These are phyloP conservation scores for Decorospora gaudefroyi DNA, from an alignment of 2,329 filamentous ascomycete genomes.

Conservation along the genomic window DNA sequence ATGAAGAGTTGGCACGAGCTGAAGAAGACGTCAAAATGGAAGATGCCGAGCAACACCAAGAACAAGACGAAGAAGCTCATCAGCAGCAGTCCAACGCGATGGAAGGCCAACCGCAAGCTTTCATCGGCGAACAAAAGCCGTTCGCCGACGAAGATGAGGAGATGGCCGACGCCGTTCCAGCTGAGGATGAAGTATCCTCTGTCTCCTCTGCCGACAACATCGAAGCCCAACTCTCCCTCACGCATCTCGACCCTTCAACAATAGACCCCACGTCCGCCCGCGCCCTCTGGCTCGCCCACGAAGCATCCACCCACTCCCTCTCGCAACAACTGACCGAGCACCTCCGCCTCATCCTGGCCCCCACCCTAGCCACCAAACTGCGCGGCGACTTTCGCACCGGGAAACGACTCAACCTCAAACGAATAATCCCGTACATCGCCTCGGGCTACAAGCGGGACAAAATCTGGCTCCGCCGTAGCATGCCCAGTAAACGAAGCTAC, in stretches of 20 bases:
- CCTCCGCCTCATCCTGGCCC: conserved; percentile 90
- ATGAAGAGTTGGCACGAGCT: conserved; percentile 30
- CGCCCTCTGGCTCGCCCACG: conserved; percentile 81
- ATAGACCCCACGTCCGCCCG: conserved; percentile 64
- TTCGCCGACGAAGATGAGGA: conserved; percentile 43
- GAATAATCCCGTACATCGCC: conserved; percentile 98
- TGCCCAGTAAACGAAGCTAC: conserved; percentile 92
- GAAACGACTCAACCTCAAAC: conserved; percentile 98
- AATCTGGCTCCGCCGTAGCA: conserved; percentile 96
- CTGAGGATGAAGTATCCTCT: conserved; percentile 46
- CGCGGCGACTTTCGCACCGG: conserved; percentile 96
- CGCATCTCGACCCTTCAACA: conserved; percentile 61
- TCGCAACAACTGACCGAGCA: conserved; percentile 91
- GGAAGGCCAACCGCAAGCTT: conserved; percentile 49
- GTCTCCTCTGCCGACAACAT: conserved; percentile 49
- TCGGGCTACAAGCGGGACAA: conserved; percentile 99
- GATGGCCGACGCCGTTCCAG: conserved; percentile 43
- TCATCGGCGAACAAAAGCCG: conserved; percentile 52
- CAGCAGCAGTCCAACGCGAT: conserved; percentile 35
- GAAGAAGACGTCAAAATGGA: conserved; percentile 51
- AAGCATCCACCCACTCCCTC: conserved; percentile 79
- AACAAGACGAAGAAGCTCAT: conserved; percentile 33
- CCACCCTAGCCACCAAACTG: conserved; percentile 93
- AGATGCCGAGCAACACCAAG: conserved; percentile 41
- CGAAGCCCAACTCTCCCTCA: conserved; percentile 69